Evolutionary conservation across 2,329 filamentous ascomycete genomes (phyloP), one percentile per base, ranked within the genome.

Genomic region (Aspergillus quadrilineatus): DNA sequence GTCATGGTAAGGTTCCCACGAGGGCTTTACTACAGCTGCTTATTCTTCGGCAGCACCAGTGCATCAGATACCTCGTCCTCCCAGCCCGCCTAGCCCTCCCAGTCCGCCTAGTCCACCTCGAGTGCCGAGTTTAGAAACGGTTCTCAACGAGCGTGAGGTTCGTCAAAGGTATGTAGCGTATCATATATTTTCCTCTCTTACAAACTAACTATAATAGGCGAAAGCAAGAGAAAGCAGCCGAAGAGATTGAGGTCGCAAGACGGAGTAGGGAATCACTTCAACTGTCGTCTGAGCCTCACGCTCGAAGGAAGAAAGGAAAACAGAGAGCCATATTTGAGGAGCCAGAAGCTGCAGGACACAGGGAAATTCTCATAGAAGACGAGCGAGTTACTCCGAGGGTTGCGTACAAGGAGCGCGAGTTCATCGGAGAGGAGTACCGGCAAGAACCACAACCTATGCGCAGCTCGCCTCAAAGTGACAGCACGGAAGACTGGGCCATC

Each of bases 401-500:
- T 32, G 43, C 29, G 12, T 53, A 60, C 14, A 67, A 67, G 50
- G 77, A 82, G 50, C 75, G 76, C 47, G 78, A 82, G 36, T 73
- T 83, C 52, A 75, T 79, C 8, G 71, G 74, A 44, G 84, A 86
- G 67, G 83, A 84, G 10, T 84, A 82, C 64, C 87, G 88, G 42
- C 89, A 89, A 69, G 84, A 83, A 34, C 79, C 85, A 42, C 84
- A 89, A 30, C 84, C 60, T 82, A 87, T 67, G 89, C 88, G 82
- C 70, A 84, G 89, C 65, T 89, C 46, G 3, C 34, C 45, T 29
- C n/a, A 37, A 3, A 41, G 50, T 15, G 50, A 58, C 32, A 46
- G 85, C 15, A 91, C 88, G 36, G 86, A 84, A 61, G 88, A 85
- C 67, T 95, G 91, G 90, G 82, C 85, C 53, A 89, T 95, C 60